Conservation (phyloP, 305 asterid species). For the Solanum chacoense region DNA sequence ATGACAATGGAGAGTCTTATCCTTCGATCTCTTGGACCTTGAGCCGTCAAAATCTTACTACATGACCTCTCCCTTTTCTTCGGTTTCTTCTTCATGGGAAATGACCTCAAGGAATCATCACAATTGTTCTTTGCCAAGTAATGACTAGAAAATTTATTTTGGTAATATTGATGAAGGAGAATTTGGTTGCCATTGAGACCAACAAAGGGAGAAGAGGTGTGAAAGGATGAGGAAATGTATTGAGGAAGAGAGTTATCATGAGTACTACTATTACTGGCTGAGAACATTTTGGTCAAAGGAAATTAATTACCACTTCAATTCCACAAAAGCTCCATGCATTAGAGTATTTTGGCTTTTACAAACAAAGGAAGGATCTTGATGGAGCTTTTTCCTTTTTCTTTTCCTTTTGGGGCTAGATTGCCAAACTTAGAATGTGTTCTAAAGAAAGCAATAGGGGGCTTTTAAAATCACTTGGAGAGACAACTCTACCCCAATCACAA, state of each 20-base stretch:
- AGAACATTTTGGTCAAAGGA: not conserved
- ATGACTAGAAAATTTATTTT: not conserved
- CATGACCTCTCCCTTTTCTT: constrained; percentile 40
- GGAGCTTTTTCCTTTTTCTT: not conserved
- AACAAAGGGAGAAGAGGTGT: not conserved
- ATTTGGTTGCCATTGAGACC: not conserved
- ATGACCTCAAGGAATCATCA: not conserved
- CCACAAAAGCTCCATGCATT: not conserved
- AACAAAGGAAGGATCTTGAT: not conserved
- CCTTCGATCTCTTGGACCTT: constrained; percentile 71
- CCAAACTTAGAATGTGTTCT: not conserved
- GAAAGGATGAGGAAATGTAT: not conserved
- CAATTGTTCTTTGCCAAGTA: not conserved
- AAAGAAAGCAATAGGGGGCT: not conserved
- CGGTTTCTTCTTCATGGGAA: not conserved
- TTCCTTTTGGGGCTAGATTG: not conserved
- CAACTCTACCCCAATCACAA: not conserved
- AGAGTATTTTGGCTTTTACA: not conserved
- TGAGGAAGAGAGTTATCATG: not conserved
- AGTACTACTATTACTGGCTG: not conserved
- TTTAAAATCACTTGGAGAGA: not conserved
- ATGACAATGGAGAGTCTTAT: constrained; percentile 66
- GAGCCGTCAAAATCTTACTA: constrained; percentile 59
- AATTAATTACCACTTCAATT: not conserved
- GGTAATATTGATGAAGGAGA: not conserved